Evolutionary conservation across 345 rosid species (phyloP), one percentile per base, ranked within the genome.

Genomic region (Populus simonii): DNA sequence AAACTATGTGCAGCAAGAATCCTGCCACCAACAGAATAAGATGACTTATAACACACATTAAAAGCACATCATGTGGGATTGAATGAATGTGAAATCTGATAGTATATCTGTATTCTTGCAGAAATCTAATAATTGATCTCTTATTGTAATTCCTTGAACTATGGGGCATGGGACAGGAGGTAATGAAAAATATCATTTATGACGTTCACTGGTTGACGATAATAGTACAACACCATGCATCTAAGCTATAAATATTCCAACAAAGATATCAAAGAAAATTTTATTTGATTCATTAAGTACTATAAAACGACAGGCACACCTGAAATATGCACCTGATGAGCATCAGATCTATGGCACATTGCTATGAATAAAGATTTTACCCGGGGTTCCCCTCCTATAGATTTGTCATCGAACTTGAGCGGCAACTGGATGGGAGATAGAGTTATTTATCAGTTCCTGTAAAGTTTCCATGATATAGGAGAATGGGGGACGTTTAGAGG

Each of bases 401-500:
- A 47, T 47, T 23, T 63, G 67, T 83, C 81, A 73, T 15, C 6
- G 33, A 43, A 45, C 67, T n/a, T 3, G 43, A 9, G 49, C 20
- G 70, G 38, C 29, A 51, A 35, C 71, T 65, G 79, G 70, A 33
- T 59, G 78, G 13, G 78, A 69, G 17, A 8, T 10, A 15, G 33
- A 22, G 51, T 35, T 36, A 1, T 33, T 15, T 11, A 74, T 70
- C 71, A 75, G 62, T 49, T 61, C 68, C 66, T 71, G 76, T 45
- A 79, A 36, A 45, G 66, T 49, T 62, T 70, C 79, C 65, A 35
- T 71, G 22, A 80, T 75, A 53, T 70, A 70, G 4, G 79, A 70
- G 70, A 80, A 80, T 62, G 82, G 49, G 18, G 79, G 75, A 65
- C 82, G 82, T 33, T 62, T 9, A 1, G 68, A 80, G 53, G 78